phyloP scores from a whole-genome alignment of 2,329 filamentous ascomycete genomes.

The Paracamarosporium sp. region DNA sequence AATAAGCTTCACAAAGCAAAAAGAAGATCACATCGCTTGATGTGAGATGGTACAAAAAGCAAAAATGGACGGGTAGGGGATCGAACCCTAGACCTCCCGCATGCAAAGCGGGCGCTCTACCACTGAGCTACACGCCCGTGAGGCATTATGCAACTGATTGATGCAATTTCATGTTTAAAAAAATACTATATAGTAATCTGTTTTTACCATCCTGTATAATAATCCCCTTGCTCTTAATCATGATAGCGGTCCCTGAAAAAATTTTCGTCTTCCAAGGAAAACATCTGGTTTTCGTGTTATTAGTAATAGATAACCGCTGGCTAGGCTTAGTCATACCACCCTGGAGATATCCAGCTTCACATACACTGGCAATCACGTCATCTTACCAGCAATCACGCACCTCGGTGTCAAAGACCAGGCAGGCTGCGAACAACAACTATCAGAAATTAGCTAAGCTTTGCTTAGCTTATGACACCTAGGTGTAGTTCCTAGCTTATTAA shows the following conservation, averaged over 20 bases:
- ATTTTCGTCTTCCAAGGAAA: too few relatives aligned
- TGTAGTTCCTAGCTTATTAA: slow-evolving; percentile 4
- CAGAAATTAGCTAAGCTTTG: neutral
- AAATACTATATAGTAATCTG: too few relatives aligned
- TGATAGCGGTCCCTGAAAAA: too few relatives aligned
- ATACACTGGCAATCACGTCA: slow-evolving; percentile 1
- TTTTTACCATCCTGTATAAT: too few relatives aligned
- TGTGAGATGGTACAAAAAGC: too few relatives aligned
- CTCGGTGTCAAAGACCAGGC: neutral
- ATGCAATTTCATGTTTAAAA: too few relatives aligned
- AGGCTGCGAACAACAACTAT: slow-evolving; percentile 6
- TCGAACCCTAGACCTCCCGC: slow-evolving; percentile 45
- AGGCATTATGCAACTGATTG: too few relatives aligned
- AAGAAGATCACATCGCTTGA: slow-evolving; percentile 3
- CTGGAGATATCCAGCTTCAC: too few relatives aligned
- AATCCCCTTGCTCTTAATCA: too few relatives aligned
- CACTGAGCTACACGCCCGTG: slow-evolving; percentile 45
- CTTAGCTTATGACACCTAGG: neutral
- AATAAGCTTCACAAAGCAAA: neutral
- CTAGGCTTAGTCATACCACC: too few relatives aligned
- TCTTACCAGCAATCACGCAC: neutral
- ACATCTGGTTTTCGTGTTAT: too few relatives aligned
- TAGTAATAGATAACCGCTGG: too few relatives aligned
- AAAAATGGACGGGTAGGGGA: slow-evolving; percentile 32
- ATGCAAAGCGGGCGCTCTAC: slow-evolving; percentile 50